Conservation (phyloP, 225 moss, liverwort and hornwort genomes). For the Bryum argenteum region DNA sequence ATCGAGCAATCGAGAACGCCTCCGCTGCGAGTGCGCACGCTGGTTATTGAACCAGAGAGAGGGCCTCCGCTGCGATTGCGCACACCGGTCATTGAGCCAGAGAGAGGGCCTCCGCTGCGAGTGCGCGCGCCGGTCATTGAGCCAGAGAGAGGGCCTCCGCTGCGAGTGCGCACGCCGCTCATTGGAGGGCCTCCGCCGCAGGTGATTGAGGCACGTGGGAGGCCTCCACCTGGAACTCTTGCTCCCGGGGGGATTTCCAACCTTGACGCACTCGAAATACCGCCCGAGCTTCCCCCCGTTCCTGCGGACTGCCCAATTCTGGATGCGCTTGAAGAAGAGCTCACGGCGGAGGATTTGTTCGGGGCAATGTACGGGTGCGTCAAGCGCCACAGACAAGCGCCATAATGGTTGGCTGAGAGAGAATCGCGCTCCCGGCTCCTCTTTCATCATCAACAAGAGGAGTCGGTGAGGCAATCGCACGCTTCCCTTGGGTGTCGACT, state of each 20-base stretch:
- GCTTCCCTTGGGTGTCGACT: slow-evolving; percentile 2
- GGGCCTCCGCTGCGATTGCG: no score
- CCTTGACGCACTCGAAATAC: background rate
- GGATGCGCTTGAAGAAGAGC: background rate
- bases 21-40: background rate
- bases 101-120: no score
- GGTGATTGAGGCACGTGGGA: background rate
- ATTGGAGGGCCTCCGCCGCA: background rate
- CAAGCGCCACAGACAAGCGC: background rate
- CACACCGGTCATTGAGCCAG: no score
- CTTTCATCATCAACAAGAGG: slow-evolving; percentile 14
- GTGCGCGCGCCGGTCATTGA: no score
- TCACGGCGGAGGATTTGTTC: background rate
- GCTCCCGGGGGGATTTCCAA: background rate
- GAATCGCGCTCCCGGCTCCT: slow-evolving; percentile 11
- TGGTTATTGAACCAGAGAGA: background rate
- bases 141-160: no score
- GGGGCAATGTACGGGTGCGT: background rate
- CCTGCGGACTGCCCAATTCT: background rate
- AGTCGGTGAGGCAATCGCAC: slow-evolving; percentile 34
- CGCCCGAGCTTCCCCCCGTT: background rate
- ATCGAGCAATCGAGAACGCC: background rate
- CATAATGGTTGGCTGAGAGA: slow-evolving; percentile 30
- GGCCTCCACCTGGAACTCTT: background rate
- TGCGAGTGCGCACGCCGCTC: no score